phyloP scores from a whole-genome alignment of 2,329 filamentous ascomycete species.

The Paradendryphiella salina region DNA sequence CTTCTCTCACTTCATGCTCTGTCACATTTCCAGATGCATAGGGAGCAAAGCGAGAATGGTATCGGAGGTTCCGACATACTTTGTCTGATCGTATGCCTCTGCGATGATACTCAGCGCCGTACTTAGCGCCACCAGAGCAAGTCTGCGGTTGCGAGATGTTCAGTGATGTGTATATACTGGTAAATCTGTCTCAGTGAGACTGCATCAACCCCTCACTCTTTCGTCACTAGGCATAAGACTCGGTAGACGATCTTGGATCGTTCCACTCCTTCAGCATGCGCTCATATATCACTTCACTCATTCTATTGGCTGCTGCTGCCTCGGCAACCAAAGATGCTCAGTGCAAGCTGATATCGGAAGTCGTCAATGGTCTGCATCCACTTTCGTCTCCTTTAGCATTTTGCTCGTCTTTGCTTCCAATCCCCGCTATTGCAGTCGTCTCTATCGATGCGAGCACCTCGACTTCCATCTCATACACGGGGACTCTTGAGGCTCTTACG shows the following conservation, averaged over 20 bases:
- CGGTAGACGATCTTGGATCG: constrained; percentile 1
- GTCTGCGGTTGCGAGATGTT: neutral
- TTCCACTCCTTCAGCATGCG: neutral
- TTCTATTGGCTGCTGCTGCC: constrained; percentile 1
- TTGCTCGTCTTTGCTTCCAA: neutral
- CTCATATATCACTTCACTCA: neutral
- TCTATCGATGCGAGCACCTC: neutral
- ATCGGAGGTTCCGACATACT: neutral
- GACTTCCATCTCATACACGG: neutral
- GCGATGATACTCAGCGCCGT: neutral
- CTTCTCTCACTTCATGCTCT: neutral
- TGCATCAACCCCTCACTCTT: neutral
- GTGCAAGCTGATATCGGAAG: neutral
- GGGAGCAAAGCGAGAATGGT: neutral
- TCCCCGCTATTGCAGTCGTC: neutral
- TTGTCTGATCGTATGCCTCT: neutral
- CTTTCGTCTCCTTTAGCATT: neutral
- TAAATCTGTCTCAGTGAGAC: neutral
- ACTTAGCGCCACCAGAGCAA: neutral
- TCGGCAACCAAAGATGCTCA: neutral
- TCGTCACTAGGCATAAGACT: neutral
- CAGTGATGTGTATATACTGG: neutral
- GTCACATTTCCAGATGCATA: neutral
- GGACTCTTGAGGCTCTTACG: neutral
- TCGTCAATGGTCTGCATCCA: neutral